Base-by-base conservation (phyloP, 208 protist species). In the Crithidia brevicula region DNA sequence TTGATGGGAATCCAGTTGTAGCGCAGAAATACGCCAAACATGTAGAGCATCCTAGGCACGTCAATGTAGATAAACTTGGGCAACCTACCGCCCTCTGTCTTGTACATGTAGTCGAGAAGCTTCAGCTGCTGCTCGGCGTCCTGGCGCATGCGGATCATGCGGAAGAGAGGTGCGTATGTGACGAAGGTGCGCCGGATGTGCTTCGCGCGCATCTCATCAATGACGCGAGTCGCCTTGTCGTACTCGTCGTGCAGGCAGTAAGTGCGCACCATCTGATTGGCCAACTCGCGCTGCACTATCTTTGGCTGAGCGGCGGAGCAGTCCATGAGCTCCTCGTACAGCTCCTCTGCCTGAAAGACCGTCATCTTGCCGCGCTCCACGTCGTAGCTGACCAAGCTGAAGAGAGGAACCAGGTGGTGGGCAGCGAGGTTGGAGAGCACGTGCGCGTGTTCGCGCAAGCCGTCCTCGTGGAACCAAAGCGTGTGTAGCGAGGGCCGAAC, bases 321-420 rank as follows among this genome's bases (percentile, higher is more conserved):
- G 81, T 97, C 89, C 86, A 94, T 93, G 49, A 97, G 84, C 73
- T 93, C 89, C 63, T 91, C 79, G 68, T 93, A 97, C 5, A 97
- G 64, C 74, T 95, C 83, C 63, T 85, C 80, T 9, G 92, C 89
- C 69, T 93, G 62, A 33, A 78, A 72, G 13, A 82, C 40, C 9
- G 83, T 86, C 89, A 97, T 97, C 72, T 88, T 89, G 0, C 88
- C 87, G 1, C 82, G 65, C 73, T 97, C 89, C 27, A 97, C 81
- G 72, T 97, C 92, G 76, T 95, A 93, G 67, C 84, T 87, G 23
- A 95, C 63, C 1, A 97, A 59, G 58, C 88, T 94, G 67, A 94
- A 95, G 11, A 97, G 80, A 0, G 92, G 92, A n/a, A 97, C 92
- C 11, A 97, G 78, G 63, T 97, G 92, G 63, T 97, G 89, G 9